Evolutionary conservation across 2,329 filamentous ascomycete species (phyloP), one percentile per base, ranked within the genome.

Genomic region (Fusarium transvaalense): DNA sequence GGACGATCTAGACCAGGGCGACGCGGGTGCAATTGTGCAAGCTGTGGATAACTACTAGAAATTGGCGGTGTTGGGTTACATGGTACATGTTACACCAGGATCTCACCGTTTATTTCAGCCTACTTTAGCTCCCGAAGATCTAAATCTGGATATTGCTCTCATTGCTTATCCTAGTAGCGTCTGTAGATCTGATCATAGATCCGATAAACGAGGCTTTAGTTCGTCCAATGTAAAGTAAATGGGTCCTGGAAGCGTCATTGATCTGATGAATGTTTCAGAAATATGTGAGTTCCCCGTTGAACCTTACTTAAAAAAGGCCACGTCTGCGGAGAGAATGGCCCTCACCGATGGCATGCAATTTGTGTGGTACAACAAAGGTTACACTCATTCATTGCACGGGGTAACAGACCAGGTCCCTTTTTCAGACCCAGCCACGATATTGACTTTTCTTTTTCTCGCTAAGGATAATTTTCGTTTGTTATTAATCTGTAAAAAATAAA

Each of bases 1-100:
- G 34, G 64, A 78, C 34, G 63, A 45, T 7, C 42, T 76, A 9
- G 74, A 76, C 10, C 61, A 73, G 51, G 73, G 74, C 7, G 48
- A 45, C 2, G 62, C 51, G 2, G 74, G 74, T 7, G 63, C 74
- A 2, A 68, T 76, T 56, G 74, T 75, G 1, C 54, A 71, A 4
- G 54, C 54, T 21, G 65, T 68, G 14, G 64, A 68, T 35, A 68
- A 68, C 13, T 68, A 68, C 32, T 64, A 19, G 41, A 32, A 13
- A 29, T 23, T 19, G 13, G 10, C 19, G 12, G 17, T 32, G 13
- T 25, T 48, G n/a, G 31, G 35, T 41, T 35, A 29, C 34, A 34
- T 4, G n/a, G 8, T 19, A 15, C 15, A 45, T 5, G 31, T 38
- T 29, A 31, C 47, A 48, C 42, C 5, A 27, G 15, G 27, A 41